Evolutionary conservation across 768 basidiomycete genomes (phyloP), one percentile per base, ranked within the genome.

Genomic region (Lactifluus hygrophoroides): DNA sequence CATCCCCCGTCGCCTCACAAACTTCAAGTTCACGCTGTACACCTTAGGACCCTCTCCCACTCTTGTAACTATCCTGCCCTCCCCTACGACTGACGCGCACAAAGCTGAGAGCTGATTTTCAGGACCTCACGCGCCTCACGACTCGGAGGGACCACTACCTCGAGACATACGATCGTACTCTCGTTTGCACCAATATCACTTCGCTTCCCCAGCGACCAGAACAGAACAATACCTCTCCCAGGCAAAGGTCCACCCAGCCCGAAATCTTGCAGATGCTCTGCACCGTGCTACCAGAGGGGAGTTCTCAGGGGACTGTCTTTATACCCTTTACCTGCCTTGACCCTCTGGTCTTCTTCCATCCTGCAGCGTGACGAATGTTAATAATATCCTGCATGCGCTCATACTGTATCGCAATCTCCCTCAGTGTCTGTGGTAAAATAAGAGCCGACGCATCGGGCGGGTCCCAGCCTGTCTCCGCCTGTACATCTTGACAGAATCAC

Each of bases 381-480:
- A 43, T 11, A 32, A 43, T 35, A n/a, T 4, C 6, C 40, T 25
- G 13, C 5, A 3, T 13, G 11, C 6, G 7, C 38, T 14, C 21
- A n/a, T n/a, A n/a, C n/a, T n/a, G 21, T 60, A 88, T 88, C 11
- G 11, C 5, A 23, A 43, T 82, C 87, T 11, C 28, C 37, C 4
- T 14, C 65, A 59, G 58, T 59, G 58, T 16, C 42, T 90, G 13
- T 91, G 88, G 88, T 90, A 91, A 66, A 92, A 92, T 74, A 89
- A 89, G 71, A 89, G 86, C 66, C 80, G 90, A 2, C 69, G 77
- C 5, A 78, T 75, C 10, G 79, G 83, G 54, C 82, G 90, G 27
- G 77, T 91, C 51, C 89, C 90, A 2, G 80, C 86, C 0, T 92
- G 90, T 66, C 80, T 83, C 68, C 73, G 89, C 16, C 69, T 90